Conservation (phyloP, 1,139 yeast species). For the Pichia sp. region DNA sequence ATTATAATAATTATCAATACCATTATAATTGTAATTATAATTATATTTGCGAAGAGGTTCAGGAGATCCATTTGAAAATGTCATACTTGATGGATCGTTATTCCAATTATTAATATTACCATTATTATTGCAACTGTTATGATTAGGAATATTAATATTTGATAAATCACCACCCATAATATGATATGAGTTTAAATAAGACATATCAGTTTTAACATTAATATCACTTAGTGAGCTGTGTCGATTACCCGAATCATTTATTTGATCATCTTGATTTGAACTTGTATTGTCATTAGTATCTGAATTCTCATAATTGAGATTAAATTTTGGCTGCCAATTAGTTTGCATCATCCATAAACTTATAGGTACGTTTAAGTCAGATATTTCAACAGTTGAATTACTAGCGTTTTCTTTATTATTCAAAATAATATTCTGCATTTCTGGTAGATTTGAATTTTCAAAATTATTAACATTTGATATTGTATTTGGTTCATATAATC, state of each 20-base stretch:
- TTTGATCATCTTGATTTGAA: neutral
- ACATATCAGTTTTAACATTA: neutral
- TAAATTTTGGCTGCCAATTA: constrained; percentile 24
- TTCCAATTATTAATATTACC: neutral
- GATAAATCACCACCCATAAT: constrained; percentile 5
- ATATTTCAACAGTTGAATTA: neutral
- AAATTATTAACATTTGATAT: neutral
- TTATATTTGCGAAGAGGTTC: neutral
- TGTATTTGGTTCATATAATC: neutral
- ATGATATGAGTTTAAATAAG: constrained; percentile 1
- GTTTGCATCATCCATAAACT: constrained; percentile 23
- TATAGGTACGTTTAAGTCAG: constrained; percentile 9
- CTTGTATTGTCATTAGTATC: neutral
- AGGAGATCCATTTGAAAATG: neutral
- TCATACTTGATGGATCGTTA: neutral
- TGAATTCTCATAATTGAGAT: constrained; percentile 1
- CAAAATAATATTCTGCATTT: neutral
- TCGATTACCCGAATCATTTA: neutral
- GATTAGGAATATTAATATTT: neutral
- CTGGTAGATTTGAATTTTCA: neutral
- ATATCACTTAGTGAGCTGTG: neutral
- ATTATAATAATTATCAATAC: neutral
- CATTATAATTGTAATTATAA: neutral
- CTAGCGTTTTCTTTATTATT: neutral
- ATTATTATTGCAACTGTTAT: neutral